These are phyloP conservation scores for Pachysandra terminalis DNA, from an alignment of 164 flowering plant species.

Conservation along the genomic window DNA sequence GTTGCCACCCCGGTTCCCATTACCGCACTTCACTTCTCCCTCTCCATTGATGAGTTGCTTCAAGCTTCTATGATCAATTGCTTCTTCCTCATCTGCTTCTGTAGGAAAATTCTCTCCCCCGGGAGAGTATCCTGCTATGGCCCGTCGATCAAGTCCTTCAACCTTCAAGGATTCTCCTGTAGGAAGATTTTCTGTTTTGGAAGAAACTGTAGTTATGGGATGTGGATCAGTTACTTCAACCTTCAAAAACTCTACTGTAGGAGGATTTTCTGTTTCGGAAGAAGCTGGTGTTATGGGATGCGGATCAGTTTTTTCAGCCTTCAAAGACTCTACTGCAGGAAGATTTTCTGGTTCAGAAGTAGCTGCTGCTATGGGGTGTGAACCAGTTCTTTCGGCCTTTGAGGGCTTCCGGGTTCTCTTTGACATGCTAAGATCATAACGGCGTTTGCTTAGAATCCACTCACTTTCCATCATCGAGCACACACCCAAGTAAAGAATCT, in stretches of 20 bases:
- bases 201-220: too few relatives aligned
- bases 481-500: background rate
- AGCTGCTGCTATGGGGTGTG: too few relatives aligned
- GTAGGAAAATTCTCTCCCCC: background rate
- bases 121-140: background rate
- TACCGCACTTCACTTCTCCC: background rate
- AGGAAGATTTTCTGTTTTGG: background rate
- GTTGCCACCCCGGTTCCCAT: conserved; percentile 15
- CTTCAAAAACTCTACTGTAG: too few relatives aligned
- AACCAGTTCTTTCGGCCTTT: conserved; percentile 14
- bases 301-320: too few relatives aligned
- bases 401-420: conserved; percentile 45
- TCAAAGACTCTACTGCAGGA: too few relatives aligned
- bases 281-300: too few relatives aligned
- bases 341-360: too few relatives aligned
- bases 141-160: conserved; percentile 8
- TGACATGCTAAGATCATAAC: conserved; percentile 46
- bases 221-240: too few relatives aligned
- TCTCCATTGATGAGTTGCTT: conserved; percentile 24
- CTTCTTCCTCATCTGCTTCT: background rate
- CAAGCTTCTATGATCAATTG: conserved; percentile 20
- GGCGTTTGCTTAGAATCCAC: conserved; percentile 19
- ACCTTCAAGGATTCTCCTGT: conserved; percentile 14
- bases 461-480: conserved; percentile 37
- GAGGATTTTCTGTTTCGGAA: too few relatives aligned